A percentile compares a stretch with the other conserved stretches of the same genome.
Conservation (phyloP, 179 eudicot genomes). For the Pouteria campechiana region DNA sequence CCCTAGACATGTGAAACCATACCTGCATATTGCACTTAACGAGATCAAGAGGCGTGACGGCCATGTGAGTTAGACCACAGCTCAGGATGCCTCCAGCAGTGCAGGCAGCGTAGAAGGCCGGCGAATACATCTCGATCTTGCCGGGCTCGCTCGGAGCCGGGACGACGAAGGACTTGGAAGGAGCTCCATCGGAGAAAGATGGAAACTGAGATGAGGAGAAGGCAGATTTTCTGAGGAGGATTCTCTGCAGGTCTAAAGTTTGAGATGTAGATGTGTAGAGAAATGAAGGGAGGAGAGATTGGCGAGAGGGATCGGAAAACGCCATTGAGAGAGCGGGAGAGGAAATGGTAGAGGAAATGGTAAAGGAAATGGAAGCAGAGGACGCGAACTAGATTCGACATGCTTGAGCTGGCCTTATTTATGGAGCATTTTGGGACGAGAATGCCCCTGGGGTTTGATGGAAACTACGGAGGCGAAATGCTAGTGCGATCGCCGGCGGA, state of each 20-base stretch:
- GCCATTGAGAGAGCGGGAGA: constrained; percentile 14
- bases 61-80: constrained; percentile 67
- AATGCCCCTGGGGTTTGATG: too few relatives aligned
- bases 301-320: constrained; percentile 11
- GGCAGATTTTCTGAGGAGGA: background rate
- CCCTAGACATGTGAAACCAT: background rate
- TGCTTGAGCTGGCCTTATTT: too few relatives aligned
- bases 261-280: constrained; percentile 34
- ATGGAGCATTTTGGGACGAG: too few relatives aligned
- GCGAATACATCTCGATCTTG: constrained; percentile 48
- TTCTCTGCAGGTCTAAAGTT: background rate
- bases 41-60: constrained; percentile 73
- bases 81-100: constrained; percentile 43
- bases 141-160: constrained; percentile 38
- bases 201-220: background rate
- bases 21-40: constrained; percentile 91
- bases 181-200: background rate
- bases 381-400: too few relatives aligned
- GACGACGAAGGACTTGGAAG: constrained; percentile 6
- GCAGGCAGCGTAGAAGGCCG: constrained; percentile 49
- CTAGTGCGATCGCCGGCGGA: too few relatives aligned
- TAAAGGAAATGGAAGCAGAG: too few relatives aligned
- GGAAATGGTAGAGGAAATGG: too few relatives aligned
- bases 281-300: constrained; percentile 36
- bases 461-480: too few relatives aligned